These are phyloP conservation scores for Athelia psychrophila DNA, from an alignment of 1,284 basidiomycete genomes.

Conservation along the genomic window DNA sequence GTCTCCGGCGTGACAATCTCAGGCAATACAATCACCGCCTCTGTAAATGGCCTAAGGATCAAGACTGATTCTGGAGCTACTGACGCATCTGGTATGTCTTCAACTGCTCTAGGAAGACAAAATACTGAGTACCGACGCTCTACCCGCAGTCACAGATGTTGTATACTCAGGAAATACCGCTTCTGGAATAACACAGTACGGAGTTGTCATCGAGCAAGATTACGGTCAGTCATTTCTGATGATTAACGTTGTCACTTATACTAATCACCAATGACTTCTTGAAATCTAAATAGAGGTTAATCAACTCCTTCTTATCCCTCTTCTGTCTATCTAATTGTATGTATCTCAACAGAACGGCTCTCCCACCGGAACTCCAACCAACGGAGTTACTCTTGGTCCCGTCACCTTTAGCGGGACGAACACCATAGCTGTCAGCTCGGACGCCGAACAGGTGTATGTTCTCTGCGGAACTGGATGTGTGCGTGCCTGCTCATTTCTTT, in stretches of 20 bases:
- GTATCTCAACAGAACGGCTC: background rate
- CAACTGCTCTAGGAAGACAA: background rate
- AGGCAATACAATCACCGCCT: slow-evolving; percentile 5
- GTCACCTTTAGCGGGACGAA: slow-evolving; percentile 2
- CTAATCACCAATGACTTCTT: too few relatives aligned
- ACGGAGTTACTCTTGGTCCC: slow-evolving; percentile 1
- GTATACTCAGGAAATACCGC: background rate
- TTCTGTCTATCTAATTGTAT: background rate
- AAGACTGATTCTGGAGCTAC: slow-evolving; percentile 1
- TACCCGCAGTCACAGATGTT: background rate
- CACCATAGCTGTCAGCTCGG: background rate
- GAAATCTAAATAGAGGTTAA: too few relatives aligned
- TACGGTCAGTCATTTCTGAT: too few relatives aligned
- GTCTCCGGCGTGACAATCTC: slow-evolving; percentile 6
- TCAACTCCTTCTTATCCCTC: background rate
- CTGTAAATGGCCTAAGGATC: background rate
- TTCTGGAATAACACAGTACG: background rate
- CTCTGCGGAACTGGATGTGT: slow-evolving; percentile 1
- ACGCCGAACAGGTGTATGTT: slow-evolving; percentile 2
- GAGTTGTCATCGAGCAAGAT: slow-evolving; percentile 3
- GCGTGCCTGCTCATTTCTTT: background rate
- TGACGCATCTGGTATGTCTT: slow-evolving; percentile 1
- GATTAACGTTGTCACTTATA: too few relatives aligned
- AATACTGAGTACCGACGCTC: background rate
- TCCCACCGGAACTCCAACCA: slow-evolving; percentile 1